Evolutionary conservation across 805 yeast genomes (phyloP).

Genomic region (Alloascoidea hylecoeti): DNA sequence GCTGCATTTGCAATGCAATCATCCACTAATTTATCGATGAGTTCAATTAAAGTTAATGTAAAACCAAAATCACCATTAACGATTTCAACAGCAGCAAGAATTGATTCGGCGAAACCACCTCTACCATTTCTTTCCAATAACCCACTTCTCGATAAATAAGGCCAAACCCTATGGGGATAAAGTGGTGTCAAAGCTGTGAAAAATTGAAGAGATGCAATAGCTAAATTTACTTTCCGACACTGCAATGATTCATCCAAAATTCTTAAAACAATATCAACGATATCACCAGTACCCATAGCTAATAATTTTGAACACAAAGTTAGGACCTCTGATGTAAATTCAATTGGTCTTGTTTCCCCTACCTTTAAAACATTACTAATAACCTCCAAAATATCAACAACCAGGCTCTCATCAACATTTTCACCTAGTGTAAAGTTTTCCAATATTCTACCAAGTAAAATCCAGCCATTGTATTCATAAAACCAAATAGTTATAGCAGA

Average conservation of each 20-base stretch:
- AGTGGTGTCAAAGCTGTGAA: constrained; percentile 31
- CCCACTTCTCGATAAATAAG: constrained; percentile 53
- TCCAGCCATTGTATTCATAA: constrained; percentile 76
- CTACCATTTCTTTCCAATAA: constrained; percentile 46
- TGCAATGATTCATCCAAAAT: constrained; percentile 58
- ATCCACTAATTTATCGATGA: constrained; percentile 37
- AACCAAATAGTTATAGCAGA: constrained; percentile 44
- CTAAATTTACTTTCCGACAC: constrained; percentile 30
- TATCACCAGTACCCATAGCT: constrained; percentile 35
- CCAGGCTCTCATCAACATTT: constrained; percentile 22
- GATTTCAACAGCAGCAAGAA: constrained; percentile 62
- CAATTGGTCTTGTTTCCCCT: neutral
- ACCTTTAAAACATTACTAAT: constrained; percentile 85
- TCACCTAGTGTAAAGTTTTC: constrained; percentile 29
- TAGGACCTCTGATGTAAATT: constrained; percentile 14
- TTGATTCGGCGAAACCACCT: constrained; percentile 46
- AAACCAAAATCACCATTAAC: constrained; percentile 53
- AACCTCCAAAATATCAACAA: constrained; percentile 90
- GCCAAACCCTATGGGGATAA: constrained; percentile 64
- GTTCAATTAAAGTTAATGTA: constrained; percentile 41
- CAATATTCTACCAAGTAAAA: constrained; percentile 63
- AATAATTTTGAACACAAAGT: constrained; percentile 3
- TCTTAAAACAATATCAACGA: constrained; percentile 46
- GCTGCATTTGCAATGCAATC: constrained; percentile 23
- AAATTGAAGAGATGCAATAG: constrained; percentile 32